A percentile compares a stretch with the other conserved stretches of the same genome.
These are phyloP conservation scores for Maudiozyma barnettii DNA, from an alignment of 805 yeast species.

Conservation along the genomic window DNA sequence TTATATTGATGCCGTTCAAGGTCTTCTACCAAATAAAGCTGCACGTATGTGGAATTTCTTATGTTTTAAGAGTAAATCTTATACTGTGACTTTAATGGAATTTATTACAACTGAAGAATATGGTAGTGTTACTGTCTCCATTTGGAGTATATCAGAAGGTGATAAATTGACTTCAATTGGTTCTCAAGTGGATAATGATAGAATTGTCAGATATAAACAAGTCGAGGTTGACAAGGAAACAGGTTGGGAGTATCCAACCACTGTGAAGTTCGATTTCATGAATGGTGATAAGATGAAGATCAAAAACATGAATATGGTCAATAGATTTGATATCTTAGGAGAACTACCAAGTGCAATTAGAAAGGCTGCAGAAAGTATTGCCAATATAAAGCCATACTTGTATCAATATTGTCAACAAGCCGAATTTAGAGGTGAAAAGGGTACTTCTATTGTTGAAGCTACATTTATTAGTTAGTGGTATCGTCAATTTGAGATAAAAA, in stretches of 20 bases:
- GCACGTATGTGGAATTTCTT: conserved; percentile 83
- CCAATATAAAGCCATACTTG: conserved; percentile 76
- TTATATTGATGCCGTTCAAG: conserved; percentile 84
- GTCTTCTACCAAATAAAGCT: conserved; percentile 88
- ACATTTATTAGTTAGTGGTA: conserved; percentile 46
- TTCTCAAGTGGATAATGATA: conserved; percentile 48
- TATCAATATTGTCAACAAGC: conserved; percentile 68
- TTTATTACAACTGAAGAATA: conserved; percentile 74
- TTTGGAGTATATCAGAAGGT: conserved; percentile 37
- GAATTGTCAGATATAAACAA: conserved; percentile 26
- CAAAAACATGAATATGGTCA: conserved; percentile 54
- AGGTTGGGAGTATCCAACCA: conserved; percentile 71
- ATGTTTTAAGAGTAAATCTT: conserved; percentile 58
- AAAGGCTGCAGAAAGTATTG: conserved; percentile 67
- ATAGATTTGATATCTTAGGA: conserved; percentile 81
- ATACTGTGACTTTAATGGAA: conserved; percentile 72
- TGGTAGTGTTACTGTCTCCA: conserved; percentile 33
- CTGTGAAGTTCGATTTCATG: conserved; percentile 26
- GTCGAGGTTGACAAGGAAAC: conserved; percentile 47
- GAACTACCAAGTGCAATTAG: conserved; percentile 78
- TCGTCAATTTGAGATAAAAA: too few relatives aligned
- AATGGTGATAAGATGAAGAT: conserved; percentile 24
- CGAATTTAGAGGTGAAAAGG: conserved; percentile 45
- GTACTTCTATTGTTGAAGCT: conserved; percentile 65
- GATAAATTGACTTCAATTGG: conserved; percentile 40